Percentiles rank a stretch among this genome's conserved stretches.
Conservation (phyloP, 2,329 filamentous ascomycete genomes). For the Trichoderma arundinaceum region DNA sequence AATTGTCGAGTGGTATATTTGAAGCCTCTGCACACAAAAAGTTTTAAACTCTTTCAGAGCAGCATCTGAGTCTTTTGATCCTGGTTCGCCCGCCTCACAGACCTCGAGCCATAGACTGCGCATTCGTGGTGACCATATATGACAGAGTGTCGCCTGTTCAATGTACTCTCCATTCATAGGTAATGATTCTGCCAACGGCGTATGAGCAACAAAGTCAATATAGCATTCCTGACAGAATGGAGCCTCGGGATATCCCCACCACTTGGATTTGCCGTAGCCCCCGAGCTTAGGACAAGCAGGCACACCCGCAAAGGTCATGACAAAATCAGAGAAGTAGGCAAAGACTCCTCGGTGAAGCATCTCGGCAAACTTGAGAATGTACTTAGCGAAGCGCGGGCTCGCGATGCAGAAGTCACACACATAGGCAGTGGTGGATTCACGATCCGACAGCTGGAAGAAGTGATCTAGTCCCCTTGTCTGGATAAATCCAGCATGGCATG, state of each 20-base stretch:
- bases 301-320: conserved; percentile 41
- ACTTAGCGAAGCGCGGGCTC: conserved; percentile 37
- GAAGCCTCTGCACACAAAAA: conserved; percentile 7
- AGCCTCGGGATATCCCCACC: conserved; percentile 46
- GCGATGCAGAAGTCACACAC: conserved; percentile 42
- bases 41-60: conserved; percentile 37
- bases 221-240: conserved; percentile 46
- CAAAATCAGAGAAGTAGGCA: conserved; percentile 37
- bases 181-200: conserved; percentile 37
- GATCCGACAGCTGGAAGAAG: conserved; percentile 40
- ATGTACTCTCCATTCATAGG: conserved; percentile 39
- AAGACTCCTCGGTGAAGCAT: conserved; percentile 43
- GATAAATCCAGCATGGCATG: conserved; percentile 44
- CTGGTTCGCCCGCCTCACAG: conserved; percentile 39
- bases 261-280: conserved; percentile 36
- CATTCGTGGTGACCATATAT: conserved; percentile 48
- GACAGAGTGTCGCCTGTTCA: conserved; percentile 41
- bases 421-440: conserved; percentile 34
- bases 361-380: conserved; percentile 40
- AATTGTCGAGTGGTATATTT: background rate
- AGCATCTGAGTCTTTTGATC: conserved; percentile 36
- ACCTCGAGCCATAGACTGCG: conserved; percentile 42
- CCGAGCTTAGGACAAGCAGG: conserved; percentile 40
- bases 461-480: conserved; percentile 36
- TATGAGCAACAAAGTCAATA: conserved; percentile 40